These are phyloP conservation scores for Psilocybe cubensis DNA, from an alignment of 768 basidiomycete genomes.

Conservation along the genomic window DNA sequence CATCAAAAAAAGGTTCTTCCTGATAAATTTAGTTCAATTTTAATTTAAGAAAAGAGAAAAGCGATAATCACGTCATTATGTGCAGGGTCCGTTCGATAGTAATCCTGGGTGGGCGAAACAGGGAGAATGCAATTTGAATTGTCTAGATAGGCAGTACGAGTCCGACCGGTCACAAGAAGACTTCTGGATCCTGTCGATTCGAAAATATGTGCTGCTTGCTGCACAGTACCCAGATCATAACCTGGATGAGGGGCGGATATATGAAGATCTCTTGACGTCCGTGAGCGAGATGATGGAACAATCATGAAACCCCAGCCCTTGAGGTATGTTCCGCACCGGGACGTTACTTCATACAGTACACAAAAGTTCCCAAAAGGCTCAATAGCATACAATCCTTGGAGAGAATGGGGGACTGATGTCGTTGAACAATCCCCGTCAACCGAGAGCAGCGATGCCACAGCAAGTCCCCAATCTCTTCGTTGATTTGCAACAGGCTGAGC, in stretches of 20 bases:
- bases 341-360: constrained; percentile 22
- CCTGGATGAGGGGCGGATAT: constrained; percentile 50
- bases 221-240: constrained; percentile 39
- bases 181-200: constrained; percentile 40
- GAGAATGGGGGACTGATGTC: constrained; percentile 12
- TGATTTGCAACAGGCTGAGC: constrained; percentile 23
- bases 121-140: constrained; percentile 36
- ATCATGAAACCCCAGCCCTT: constrained; percentile 29
- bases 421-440: constrained; percentile 19
- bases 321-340: constrained; percentile 13
- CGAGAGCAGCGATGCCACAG: constrained; percentile 14
- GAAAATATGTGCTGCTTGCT: constrained; percentile 46
- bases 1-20: constrained; percentile 49
- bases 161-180: constrained; percentile 45
- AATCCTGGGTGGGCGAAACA: constrained; percentile 21
- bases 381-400: constrained; percentile 21
- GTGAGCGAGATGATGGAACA: constrained; percentile 11
- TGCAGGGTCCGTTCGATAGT: constrained; percentile 49
- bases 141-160: constrained; percentile 34
- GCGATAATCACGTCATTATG: constrained; percentile 42
- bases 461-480: constrained; percentile 18
- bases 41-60: neutral
- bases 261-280: constrained; percentile 36
- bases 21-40: constrained; percentile 19
- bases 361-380: constrained; percentile 19